phyloP scores from a whole-genome alignment of 78 protist species.

The Dictyostelium purpureum region DNA sequence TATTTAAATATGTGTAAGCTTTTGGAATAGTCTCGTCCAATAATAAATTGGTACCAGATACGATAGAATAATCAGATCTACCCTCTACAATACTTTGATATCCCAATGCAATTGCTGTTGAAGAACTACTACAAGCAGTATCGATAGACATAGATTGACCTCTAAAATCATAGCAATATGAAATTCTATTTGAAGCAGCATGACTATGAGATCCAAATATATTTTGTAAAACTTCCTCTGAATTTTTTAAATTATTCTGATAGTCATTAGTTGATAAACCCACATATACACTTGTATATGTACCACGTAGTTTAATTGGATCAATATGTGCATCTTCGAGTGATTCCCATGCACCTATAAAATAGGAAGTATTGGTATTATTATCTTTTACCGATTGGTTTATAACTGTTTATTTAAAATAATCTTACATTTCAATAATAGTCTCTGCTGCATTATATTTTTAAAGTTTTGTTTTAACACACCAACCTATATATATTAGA shows the following conservation, averaged over 20 bases:
- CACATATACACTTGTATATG: conserved; percentile 10
- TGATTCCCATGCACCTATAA: conserved; percentile 1
- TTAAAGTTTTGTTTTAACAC: too few species aligned
- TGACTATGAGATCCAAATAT: too few species aligned
- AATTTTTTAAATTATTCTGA: not conserved
- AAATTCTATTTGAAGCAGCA: conserved; percentile 74
- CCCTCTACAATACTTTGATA: conserved; percentile 35
- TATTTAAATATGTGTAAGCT: not conserved
- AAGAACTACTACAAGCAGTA: conserved; percentile 91
- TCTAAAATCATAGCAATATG: conserved; percentile 73
- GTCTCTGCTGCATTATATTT: too few species aligned
- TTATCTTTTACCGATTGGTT: too few species aligned
- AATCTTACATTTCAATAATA: too few species aligned
- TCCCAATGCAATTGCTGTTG: conserved; percentile 82
- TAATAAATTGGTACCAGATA: conserved; percentile 77
- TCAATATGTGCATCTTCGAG: conserved; percentile 25
- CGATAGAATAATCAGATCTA: conserved; percentile 73
- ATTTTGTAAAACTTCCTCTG: not conserved
- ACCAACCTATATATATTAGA: too few species aligned
- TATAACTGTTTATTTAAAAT: too few species aligned
- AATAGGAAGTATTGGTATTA: too few species aligned
- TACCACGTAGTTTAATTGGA: not conserved
- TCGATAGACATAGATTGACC: conserved; percentile 90
- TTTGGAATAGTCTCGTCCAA: not conserved
- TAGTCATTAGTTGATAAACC: not conserved